Evolutionary conservation across 768 basidiomycete genomes (phyloP).

Genomic region (Lanmaoa rubissima): DNA sequence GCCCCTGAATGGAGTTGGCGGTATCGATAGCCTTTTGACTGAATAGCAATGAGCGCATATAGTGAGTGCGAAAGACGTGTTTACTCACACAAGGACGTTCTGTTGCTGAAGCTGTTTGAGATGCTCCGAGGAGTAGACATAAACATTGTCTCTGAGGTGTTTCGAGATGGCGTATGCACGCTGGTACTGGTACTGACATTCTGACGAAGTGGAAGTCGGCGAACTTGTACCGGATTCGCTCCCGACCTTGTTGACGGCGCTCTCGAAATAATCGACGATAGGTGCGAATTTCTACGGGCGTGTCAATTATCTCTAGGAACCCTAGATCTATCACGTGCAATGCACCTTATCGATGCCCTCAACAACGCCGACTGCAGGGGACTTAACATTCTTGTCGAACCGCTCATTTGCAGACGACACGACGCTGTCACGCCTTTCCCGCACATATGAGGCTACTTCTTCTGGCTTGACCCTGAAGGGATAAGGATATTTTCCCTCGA

Average conservation of each 20-base stretch:
- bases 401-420: slow-evolving; percentile 56
- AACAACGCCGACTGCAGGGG: slow-evolving; percentile 59
- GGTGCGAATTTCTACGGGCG: slow-evolving; percentile 61
- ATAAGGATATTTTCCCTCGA: slow-evolving; percentile 71
- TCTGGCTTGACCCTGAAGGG: slow-evolving; percentile 74
- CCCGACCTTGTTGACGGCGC: slow-evolving; percentile 48
- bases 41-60: slow-evolving; percentile 3
- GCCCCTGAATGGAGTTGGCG: slow-evolving; percentile 57
- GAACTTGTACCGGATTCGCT: slow-evolving; percentile 47
- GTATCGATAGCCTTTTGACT: slow-evolving; percentile 72
- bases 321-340: slow-evolving; percentile 17
- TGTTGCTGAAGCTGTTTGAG: slow-evolving; percentile 68
- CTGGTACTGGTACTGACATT: slow-evolving; percentile 74
- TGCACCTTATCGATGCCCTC: slow-evolving; percentile 72
- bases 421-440: slow-evolving; percentile 53
- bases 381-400: slow-evolving; percentile 63
- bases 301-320: slow-evolving; percentile 11
- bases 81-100: slow-evolving; percentile 57
- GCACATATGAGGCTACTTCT: slow-evolving; percentile 62
- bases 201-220: slow-evolving; percentile 46
- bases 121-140: slow-evolving; percentile 67
- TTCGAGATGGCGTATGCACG: slow-evolving; percentile 66
- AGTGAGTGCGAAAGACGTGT: neutral
- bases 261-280: slow-evolving; percentile 69
- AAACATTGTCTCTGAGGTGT: slow-evolving; percentile 60